Conservation (phyloP, 2,329 filamentous ascomycete genomes). For the Cladosporium halotolerans region DNA sequence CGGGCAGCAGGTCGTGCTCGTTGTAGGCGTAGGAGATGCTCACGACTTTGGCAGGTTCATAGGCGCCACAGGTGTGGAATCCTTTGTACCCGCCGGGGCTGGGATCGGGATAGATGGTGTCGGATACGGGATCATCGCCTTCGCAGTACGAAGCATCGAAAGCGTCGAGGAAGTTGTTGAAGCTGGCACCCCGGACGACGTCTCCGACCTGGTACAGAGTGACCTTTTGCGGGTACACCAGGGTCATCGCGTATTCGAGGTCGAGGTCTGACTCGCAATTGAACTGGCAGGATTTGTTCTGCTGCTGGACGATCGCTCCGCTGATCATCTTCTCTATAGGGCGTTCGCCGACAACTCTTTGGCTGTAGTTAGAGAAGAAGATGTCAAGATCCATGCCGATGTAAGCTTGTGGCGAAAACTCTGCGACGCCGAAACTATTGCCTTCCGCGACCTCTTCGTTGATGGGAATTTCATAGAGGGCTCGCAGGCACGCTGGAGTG, state of each 20-base stretch:
- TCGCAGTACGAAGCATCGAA: conserved; percentile 42
- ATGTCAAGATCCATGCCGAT: conserved; percentile 32
- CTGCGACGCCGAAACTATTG: conserved; percentile 50
- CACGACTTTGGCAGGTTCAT: conserved; percentile 47
- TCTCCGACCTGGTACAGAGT: conserved; percentile 44
- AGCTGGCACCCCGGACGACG: conserved; percentile 29
- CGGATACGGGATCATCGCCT: conserved; percentile 34
- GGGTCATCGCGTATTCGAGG: conserved; percentile 48
- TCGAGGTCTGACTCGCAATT: conserved; percentile 51
- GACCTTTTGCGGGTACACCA: conserved; percentile 48
- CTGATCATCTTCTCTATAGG: conserved; percentile 29
- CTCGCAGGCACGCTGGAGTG: conserved; percentile 48
- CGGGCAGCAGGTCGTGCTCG: conserved; percentile 44
- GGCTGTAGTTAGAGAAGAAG: conserved; percentile 33
- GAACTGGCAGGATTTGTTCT: conserved; percentile 30
- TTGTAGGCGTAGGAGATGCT: conserved; percentile 50
- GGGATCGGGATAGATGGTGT: conserved; percentile 34
- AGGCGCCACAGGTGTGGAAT: conserved; percentile 41
- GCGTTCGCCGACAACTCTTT: conserved; percentile 24
- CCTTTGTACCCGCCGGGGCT: conserved; percentile 33
- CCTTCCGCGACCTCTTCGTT: conserved; percentile 34
- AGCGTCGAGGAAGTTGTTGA: conserved; percentile 38
- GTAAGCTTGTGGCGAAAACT: conserved; percentile 48
- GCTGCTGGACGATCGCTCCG: conserved; percentile 37
- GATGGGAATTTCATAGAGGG: conserved; percentile 32